phyloP scores from a whole-genome alignment of 225 moss, liverwort and hornwort species.

The Bryum argenteum region DNA sequence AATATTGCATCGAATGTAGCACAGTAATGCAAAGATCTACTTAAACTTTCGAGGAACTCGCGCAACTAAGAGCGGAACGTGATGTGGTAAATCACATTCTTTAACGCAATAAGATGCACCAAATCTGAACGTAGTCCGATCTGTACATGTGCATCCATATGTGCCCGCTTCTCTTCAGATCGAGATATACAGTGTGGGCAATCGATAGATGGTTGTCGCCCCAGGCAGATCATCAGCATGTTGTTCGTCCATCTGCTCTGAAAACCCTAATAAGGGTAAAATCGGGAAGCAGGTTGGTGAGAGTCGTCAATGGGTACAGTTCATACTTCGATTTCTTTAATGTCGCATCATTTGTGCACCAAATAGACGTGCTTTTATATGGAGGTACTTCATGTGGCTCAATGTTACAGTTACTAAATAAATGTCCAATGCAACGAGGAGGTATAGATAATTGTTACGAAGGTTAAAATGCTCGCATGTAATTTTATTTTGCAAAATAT shows the following conservation, averaged over 20 bases:
- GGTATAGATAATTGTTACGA: no score
- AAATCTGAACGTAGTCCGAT: no score
- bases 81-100: not conserved
- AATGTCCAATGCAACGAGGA: no score
- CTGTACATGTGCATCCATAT: not conserved
- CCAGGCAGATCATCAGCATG: not conserved
- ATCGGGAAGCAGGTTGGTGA: not conserved
- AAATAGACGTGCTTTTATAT: not conserved
- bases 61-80: not conserved
- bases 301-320: not conserved
- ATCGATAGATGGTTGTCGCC: no score
- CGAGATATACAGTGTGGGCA: no score
- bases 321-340: not conserved
- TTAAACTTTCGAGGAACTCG: not conserved
- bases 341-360: not conserved
- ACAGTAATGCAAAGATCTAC: not conserved
- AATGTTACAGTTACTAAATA: no score
- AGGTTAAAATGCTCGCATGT: no score
- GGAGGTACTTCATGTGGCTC: no score
- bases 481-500: no score
- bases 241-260: not conserved
- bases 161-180: not conserved
- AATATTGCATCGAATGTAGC: conserved; percentile 8
- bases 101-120: not conserved
- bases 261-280: not conserved